Evolutionary conservation across 306 rosid genomes (phyloP), one percentile per base, ranked within the genome.

Genomic region (Vicia villosa): DNA sequence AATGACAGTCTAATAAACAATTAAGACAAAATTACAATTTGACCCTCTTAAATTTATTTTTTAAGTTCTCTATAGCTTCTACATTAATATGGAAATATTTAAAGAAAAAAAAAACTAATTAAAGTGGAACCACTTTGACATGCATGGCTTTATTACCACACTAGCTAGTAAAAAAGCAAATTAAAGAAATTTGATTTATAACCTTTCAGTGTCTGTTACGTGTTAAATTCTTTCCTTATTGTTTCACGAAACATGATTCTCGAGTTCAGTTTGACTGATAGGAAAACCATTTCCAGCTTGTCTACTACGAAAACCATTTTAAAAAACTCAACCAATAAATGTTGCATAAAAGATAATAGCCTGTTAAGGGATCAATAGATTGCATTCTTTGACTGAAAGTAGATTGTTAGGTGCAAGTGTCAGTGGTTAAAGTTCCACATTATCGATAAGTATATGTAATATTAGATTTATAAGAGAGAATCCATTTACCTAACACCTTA

Each of bases 191-290:
- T 22, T 71, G 74, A 65, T 16, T 72, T 47, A 16, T 26, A 40
- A 12, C 74, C 65, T 68, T 77, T 69, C 34, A 62, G 82, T 66
- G 36, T 66, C 41, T 68, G 2, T 79, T 86, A 49, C 86, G 88
- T 86, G 78, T 74, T 59, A 68, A 81, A 81, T 76, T 79, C 50
- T 72, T 78, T 78, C 24, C 46, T 47, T 54, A 8, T 72, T 52
- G 71, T 58, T 65, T 64, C 67, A 77, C 72, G 66, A 0, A 46
- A 64, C 70, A 41, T 8, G 5, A 32, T 68, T 49, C 12, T 3
- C 30, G 63, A 34, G 15, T 42, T 72, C 20, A 47, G 61, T 49
- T 57, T 19, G 45, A 66, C 40, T 58, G 37, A 42, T 46, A 26
- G 69, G 34, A 24, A 41, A 66, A 76, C 43, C 26, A 12, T 37